phyloP scores from a whole-genome alignment of 192 early-diverging fungal genomes.

The Chytriomyces confervae region DNA sequence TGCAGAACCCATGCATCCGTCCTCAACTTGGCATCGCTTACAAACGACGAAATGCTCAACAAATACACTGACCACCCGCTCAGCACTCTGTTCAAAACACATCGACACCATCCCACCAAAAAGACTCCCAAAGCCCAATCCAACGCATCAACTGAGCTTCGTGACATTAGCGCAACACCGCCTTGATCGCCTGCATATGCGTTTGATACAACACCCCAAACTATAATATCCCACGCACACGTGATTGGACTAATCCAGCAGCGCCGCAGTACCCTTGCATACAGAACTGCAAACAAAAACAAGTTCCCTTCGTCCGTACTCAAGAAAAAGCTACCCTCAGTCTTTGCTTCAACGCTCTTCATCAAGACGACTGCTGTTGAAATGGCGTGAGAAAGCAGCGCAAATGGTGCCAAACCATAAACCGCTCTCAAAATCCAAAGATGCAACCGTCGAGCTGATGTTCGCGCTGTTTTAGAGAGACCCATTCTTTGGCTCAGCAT shows the following conservation, averaged over 20 bases:
- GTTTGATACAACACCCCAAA: not conserved
- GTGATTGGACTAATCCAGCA: constrained; percentile 7
- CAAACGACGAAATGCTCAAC: constrained; percentile 12
- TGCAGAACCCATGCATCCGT: constrained; percentile 18
- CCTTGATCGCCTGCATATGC: not conserved
- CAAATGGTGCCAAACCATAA: too few species aligned
- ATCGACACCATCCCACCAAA: not conserved
- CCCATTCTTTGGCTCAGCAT: not conserved
- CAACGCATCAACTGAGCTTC: not conserved
- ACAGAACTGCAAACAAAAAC: constrained; percentile 14
- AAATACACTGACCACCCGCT: not conserved
- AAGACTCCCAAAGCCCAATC: constrained; percentile 14
- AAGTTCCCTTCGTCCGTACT: not conserved
- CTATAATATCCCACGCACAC: constrained; percentile 19
- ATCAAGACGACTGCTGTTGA: too few species aligned
- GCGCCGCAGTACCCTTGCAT: not conserved
- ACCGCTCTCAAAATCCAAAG: too few species aligned
- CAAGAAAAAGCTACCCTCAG: too few species aligned
- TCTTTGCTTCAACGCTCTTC: too few species aligned
- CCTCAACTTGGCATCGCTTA: constrained; percentile 18
- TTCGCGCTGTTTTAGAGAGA: constrained; percentile 2
- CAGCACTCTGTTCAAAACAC: not conserved
- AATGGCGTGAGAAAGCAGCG: too few species aligned
- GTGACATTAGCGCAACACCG: not conserved
- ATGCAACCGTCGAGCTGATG: not conserved